Conservation (phyloP, 345 rosid species). For the Eutrema japonicum region DNA sequence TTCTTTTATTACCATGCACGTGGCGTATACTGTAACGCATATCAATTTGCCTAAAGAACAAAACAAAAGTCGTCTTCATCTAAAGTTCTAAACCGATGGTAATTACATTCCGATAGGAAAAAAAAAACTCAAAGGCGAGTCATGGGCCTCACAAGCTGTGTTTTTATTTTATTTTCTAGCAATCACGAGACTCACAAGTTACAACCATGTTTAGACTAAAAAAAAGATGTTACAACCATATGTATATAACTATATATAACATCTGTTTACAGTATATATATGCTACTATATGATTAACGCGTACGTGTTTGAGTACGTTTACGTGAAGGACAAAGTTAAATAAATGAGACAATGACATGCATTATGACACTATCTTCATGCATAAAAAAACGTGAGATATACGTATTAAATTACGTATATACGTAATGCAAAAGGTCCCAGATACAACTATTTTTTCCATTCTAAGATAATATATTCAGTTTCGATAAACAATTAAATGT, state of each 20-base stretch:
- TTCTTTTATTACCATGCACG: slow-evolving; percentile 33
- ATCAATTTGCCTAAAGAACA: neutral
- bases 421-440: neutral
- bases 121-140: neutral
- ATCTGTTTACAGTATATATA: neutral
- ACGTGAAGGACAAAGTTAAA: neutral
- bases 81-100: neutral
- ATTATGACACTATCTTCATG: slow-evolving; percentile 5
- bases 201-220: neutral
- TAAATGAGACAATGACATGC: slow-evolving; percentile 24
- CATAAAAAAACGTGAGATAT: neutral
- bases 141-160: neutral
- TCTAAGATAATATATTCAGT: neutral
- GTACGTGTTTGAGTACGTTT: neutral
- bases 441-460: neutral
- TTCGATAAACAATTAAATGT: no score
- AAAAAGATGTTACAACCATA: no score
- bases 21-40: slow-evolving; percentile 20
- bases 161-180: no score
- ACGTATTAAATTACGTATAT: neutral
- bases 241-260: no score
- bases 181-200: neutral
- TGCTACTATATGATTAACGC: neutral
- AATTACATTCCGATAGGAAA: neutral
- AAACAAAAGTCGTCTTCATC: slow-evolving; percentile 3